A percentile compares a stretch with the other conserved stretches of the same genome.
Conservation (phyloP, 2,329 filamentous ascomycete genomes). For the Paraphaeosphaeria minitans region DNA sequence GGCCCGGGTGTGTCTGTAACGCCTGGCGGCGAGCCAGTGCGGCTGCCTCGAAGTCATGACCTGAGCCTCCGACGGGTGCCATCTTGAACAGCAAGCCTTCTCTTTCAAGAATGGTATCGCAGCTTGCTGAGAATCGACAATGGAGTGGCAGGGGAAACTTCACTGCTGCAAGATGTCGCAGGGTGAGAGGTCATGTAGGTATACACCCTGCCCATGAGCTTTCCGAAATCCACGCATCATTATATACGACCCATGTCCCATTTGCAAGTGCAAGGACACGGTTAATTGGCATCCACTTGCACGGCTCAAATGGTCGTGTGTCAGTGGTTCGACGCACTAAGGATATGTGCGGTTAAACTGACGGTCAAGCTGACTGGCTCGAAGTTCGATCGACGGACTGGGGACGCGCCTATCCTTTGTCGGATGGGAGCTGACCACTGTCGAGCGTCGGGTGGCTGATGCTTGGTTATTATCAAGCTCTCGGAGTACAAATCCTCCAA, state of each 20-base stretch:
- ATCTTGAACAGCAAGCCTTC: slow-evolving; percentile 28
- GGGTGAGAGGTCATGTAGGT: slow-evolving; percentile 11
- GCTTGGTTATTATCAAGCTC: neutral
- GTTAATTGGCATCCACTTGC: slow-evolving; percentile 18
- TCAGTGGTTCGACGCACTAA: slow-evolving; percentile 8
- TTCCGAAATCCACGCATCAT: slow-evolving; percentile 4
- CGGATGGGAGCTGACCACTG: slow-evolving; percentile 2
- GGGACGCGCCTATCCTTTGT: slow-evolving; percentile 5
- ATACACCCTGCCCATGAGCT: slow-evolving; percentile 15
- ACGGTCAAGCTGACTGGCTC: slow-evolving; percentile 20
- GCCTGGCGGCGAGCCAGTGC: slow-evolving; percentile 49
- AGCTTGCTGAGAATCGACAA: neutral
- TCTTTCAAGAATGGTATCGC: neutral
- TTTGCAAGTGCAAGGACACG: slow-evolving; percentile 8
- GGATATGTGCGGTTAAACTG: slow-evolving; percentile 24
- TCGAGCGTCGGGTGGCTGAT: slow-evolving; percentile 6
- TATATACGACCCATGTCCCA: slow-evolving; percentile 7
- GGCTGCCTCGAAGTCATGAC: slow-evolving; percentile 46
- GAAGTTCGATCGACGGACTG: slow-evolving; percentile 10
- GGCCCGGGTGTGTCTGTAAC: slow-evolving; percentile 50
- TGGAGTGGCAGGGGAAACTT: neutral
- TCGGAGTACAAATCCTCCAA: neutral
- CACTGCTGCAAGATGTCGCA: slow-evolving; percentile 1
- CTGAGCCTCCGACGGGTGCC: slow-evolving; percentile 45
- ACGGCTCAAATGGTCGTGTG: slow-evolving; percentile 11